Conservation (phyloP, 179 eudicot genomes). For the Heliamphora ciliata region DNA sequence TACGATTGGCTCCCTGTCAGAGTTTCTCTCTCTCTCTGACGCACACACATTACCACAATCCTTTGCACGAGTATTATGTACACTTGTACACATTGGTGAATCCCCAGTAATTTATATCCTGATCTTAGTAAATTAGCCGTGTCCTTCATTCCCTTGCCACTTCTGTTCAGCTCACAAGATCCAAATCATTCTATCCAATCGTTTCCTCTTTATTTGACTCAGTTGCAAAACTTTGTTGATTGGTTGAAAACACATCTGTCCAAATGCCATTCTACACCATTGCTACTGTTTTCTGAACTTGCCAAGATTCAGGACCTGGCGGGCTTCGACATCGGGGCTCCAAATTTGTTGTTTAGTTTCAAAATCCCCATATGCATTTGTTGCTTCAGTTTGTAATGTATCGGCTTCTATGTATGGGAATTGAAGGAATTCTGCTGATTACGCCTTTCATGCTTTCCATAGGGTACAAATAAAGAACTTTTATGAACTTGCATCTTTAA, state of each 20-base stretch:
- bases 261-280: constrained; percentile 40
- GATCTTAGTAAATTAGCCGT: constrained; percentile 15
- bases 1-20: too few relatives aligned
- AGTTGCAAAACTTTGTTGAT: background rate
- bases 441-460: constrained; percentile 45
- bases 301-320: constrained; percentile 43
- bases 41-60: too few relatives aligned
- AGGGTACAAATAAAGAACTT: constrained; percentile 34
- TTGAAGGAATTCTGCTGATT: constrained; percentile 30
- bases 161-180: constrained; percentile 6
- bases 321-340: constrained; percentile 37
- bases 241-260: background rate
- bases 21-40: too few relatives aligned
- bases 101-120: background rate
- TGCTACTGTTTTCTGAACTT: constrained; percentile 60
- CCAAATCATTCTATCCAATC: background rate
- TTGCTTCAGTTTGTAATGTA: constrained; percentile 50
- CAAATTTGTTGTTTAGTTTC: constrained; percentile 62
- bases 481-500: too few relatives aligned
- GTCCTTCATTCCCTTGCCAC: background rate
- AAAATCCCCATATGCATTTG: constrained; percentile 38
- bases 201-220: background rate
- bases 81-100: background rate
- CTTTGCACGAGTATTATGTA: too few relatives aligned
- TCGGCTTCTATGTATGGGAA: constrained; percentile 71